A percentile compares a stretch with the other conserved stretches of the same genome.
Conservation (phyloP, 495 filamentous ascomycete genomes). For the Neurospora sp. region DNA sequence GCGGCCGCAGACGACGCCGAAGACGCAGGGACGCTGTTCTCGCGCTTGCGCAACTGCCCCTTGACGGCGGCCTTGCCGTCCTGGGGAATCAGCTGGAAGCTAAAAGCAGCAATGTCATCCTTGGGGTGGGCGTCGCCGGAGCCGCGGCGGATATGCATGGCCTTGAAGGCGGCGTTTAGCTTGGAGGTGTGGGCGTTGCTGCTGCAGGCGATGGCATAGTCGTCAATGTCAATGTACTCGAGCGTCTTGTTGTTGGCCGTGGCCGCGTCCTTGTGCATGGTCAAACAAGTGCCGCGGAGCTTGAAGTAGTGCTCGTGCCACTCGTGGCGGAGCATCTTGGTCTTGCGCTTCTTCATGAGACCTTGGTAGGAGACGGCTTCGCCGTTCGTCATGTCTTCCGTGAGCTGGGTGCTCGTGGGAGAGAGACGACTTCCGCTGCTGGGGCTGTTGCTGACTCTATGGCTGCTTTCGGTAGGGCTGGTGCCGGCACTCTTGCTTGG, state of each 20-base stretch:
- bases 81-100: conserved; percentile 83
- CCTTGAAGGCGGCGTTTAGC: conserved; percentile 80
- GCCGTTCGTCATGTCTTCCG: conserved; percentile 26
- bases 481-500: conserved; percentile 7
- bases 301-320: conserved; percentile 89
- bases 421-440: conserved; percentile 43
- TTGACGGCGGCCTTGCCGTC: conserved; percentile 38
- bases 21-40: conserved; percentile 19
- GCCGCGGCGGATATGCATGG: conserved; percentile 56
- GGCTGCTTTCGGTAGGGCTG: conserved; percentile 33
- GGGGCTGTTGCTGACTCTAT: conserved; percentile 8
- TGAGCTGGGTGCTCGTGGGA: conserved; percentile 15
- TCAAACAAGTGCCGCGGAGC: conserved; percentile 71
- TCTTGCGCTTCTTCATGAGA: conserved; percentile 92
- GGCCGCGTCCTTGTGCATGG: conserved; percentile 64
- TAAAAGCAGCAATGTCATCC: conserved; percentile 55
- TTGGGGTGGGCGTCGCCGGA: conserved; percentile 35
- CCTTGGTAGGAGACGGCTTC: conserved; percentile 57
- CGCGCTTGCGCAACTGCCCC: conserved; percentile 29
- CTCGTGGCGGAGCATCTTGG: conserved; percentile 78
- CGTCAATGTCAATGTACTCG: conserved; percentile 86
- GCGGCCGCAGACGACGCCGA: not conserved
- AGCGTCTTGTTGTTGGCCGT: conserved; percentile 44
- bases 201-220: conserved; percentile 89
- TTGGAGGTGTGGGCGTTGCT: conserved; percentile 61